Base-by-base conservation (phyloP, 768 basidiomycete genomes). In the Auricularia sp. region DNA sequence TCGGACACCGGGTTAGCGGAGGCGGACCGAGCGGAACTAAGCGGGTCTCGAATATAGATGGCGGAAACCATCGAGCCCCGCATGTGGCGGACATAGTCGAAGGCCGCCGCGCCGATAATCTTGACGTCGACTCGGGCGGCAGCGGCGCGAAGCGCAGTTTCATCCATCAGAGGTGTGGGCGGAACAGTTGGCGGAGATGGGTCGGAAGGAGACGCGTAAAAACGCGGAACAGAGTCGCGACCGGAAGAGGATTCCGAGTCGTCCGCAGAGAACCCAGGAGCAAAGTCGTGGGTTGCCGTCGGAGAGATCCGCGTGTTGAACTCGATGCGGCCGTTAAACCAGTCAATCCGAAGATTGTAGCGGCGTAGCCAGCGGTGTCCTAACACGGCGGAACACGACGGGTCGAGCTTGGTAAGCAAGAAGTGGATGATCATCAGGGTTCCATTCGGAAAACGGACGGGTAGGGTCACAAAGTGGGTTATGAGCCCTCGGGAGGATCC, bases 261-360 rank as follows among this genome's bases (percentile, higher is more conserved):
- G 16, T 10, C 42, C 53, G 53, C 12, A 29, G 7, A 21, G 53
- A 56, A 56, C 53, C 51, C 36, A 54, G 12, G 42, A 47, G 56
- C 36, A 53, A 43, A 33, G 59, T 61, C 39, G 42, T 33, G 61
- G 60, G 62, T 14, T 43, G 14, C 53, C 53, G 53, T n/a, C 12
- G 18, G 23, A 21, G 64, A 7, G 16, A 36, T 16, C 18, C 62
- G 33, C 8, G 63, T 60, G 14, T 34, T n/a, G 34, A 43, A 47
- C 33, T 62, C 43, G 7, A 43, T 43, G 62, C 43, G 53, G 21
- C 18, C 21, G 54, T 62, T 65, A 66, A 39, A 62, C 68, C 66
- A 70, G 63, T 70, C 69, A 70, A 70, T 70, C 66, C 64, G 67
- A 58, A 42, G 68, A 68, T 70, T 70, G 67, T 65, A 68, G 64